Evolutionary conservation across 768 basidiomycete species (phyloP), one percentile per base, ranked within the genome.

Genomic region (Termitomyces sp.): DNA sequence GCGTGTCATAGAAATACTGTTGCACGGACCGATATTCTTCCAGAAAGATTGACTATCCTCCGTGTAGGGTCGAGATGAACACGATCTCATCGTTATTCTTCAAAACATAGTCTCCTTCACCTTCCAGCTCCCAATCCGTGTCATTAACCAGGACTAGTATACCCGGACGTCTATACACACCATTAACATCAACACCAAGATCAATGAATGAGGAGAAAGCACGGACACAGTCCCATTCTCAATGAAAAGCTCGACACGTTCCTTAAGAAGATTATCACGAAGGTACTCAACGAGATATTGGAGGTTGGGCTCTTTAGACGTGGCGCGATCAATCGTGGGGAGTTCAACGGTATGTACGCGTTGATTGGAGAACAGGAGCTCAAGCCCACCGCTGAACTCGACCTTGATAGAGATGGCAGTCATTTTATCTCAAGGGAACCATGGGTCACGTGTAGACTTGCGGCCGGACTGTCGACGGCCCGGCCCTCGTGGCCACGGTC

Each of bases 81-180:
- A 98, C 92, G 58, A 98, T 81, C 72, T 95, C 91, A 66, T 99
- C 97, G 0, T 81, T 77, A 32, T 84, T 74, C 67, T 88, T 73
- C 55, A 98, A 71, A 58, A 72, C 75, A 67, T 96, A 97, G 6
- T 89, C 86, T 21, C 91, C 86, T 68, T 98, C 96, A 34, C 93
- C 93, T 68, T 98, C 96, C 6, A 98, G 76, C 69, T 98, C 95
- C 96, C 96, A 98, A 64, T 98, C 96, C 1, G 91, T 91, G 63
- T 96, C 91, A 65, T 98, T 98, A 52, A 99, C 83, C n/a, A 99
- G 77, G 3, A 98, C 96, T 3, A 99, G 76, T 37, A 99, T 97
- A 0, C 97, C 97, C 0, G 97, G 97, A 9, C 97, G 93, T 38
- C 97, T 47, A 40, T n/a, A 11, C 24, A 3, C n/a, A 19, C 12